Base-by-base conservation (phyloP, 495 filamentous ascomycete genomes). In the Glonium stellatum region DNA sequence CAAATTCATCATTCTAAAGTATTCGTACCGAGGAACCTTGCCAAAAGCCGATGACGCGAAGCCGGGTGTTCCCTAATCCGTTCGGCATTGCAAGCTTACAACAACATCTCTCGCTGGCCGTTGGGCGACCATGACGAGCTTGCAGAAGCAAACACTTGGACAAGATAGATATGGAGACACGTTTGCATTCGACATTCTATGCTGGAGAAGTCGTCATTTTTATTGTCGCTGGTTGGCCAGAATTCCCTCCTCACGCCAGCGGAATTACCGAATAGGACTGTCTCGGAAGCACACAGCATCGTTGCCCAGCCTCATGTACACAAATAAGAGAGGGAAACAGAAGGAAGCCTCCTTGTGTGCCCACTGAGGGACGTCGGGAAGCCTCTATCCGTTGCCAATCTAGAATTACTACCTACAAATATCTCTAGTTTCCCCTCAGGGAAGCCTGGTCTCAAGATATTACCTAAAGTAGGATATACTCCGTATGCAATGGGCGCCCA, bases 171-270 rank as follows among this genome's bases (percentile, higher is more conserved):
- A 31, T 54, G 57, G 48, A 46, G 48, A 23, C 34, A 27, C 41
- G 19, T 19, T 34, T 15, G 21, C 56, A 21, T n/a, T 18, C 51
- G 48, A 35, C 27, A 10, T 41, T 42, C 36, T 31, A 31, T 12
- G 11, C 48, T 44, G 19, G 21, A 23, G 44, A 15, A 59, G 51
- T 52, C 57, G 57, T 51, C 57, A 52, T 53, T 51, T 37, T 25
- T 9, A 19, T 27, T 0, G 18, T 31, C n/a, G 19, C 11, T 60
- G 58, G 51, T 48, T 54, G 58, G 58, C 35, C 8, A 37, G 46
- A 44, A 19, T 11, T 44, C 42, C 55, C 21, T 58, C 6, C 27
- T 31, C 2, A 2, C 27, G 27, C 6, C 27, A 31, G 27, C 27
- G 27, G 27, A 31, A 31, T 31, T 31, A 6, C 27, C 27, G 27